Evolutionary conservation across 1,284 basidiomycete genomes (phyloP).

Genomic region (Cryptococcus depauperatus): DNA sequence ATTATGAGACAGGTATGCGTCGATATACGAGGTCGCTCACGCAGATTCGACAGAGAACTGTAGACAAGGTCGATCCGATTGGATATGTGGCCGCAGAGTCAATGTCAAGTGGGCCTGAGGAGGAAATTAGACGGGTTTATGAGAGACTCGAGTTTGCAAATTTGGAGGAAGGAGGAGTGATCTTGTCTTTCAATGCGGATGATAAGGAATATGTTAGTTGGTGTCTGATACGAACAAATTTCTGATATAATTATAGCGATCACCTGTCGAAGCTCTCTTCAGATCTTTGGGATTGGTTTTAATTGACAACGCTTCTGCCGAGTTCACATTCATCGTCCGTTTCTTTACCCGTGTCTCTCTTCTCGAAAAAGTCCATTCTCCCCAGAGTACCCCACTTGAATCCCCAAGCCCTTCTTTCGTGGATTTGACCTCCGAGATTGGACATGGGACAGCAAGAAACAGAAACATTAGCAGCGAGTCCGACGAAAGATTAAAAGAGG

Average conservation of each 20-base stretch:
- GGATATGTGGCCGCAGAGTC: constrained; percentile 23
- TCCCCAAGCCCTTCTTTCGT: constrained; percentile 20
- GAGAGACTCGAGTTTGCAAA: constrained; percentile 59
- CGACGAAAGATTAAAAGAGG: constrained; percentile 45
- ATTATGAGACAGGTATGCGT: constrained; percentile 93
- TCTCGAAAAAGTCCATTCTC: constrained; percentile 6
- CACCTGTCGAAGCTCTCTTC: constrained; percentile 69
- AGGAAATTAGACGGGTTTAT: constrained; percentile 45
- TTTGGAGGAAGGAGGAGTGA: constrained; percentile 56
- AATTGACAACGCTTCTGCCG: constrained; percentile 84
- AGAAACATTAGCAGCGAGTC: constrained; percentile 39
- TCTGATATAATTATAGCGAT: constrained; percentile 55
- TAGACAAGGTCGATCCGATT: constrained; percentile 37
- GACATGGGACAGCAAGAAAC: constrained; percentile 6
- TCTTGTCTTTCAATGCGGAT: constrained; percentile 76
- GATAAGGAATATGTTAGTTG: constrained; percentile 68
- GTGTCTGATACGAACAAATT: neutral
- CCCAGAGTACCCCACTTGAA: constrained; percentile 21
- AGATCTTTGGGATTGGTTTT: constrained; percentile 79
- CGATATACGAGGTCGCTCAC: constrained; percentile 76
- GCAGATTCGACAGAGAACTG: constrained; percentile 58
- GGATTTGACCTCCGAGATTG: constrained; percentile 27
- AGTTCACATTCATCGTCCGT: constrained; percentile 73
- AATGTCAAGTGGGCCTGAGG: constrained; percentile 26
- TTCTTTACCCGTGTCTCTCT: constrained; percentile 55